These are phyloP conservation scores for Leishmania martiniquensis DNA, from an alignment of 208 protist species.

Conservation along the genomic window DNA sequence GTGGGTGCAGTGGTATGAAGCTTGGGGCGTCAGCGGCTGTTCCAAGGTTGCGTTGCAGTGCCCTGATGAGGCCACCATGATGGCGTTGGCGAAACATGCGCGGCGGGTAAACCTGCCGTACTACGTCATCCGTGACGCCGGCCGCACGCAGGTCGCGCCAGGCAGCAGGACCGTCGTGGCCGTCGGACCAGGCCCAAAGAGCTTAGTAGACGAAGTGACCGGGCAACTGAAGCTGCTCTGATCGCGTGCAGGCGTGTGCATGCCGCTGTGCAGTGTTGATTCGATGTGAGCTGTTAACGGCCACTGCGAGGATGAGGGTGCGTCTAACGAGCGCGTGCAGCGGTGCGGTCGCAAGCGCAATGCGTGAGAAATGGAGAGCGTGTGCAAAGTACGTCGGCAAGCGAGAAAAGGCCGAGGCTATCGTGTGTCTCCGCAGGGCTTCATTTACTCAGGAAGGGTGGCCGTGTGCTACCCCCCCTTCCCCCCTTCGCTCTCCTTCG, in stretches of 20 bases:
- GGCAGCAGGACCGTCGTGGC: constrained; percentile 93
- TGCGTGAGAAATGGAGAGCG: background rate
- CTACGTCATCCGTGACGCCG: constrained; percentile 90
- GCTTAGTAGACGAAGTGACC: constrained; percentile 85
- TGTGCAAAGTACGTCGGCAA: background rate
- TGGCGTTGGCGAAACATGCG: constrained; percentile 52
- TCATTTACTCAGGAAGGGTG: background rate
- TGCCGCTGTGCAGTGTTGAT: background rate
- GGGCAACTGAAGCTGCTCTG: constrained; percentile 91
- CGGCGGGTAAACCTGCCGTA: constrained; percentile 51
- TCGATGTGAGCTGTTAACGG: background rate
- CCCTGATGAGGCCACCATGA: constrained; percentile 69
- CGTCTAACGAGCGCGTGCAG: background rate
- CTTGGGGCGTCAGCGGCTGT: constrained; percentile 67
- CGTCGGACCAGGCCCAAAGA: constrained; percentile 81
- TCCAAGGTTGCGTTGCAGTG: constrained; percentile 88
- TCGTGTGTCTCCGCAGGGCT: background rate
- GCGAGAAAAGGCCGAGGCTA: background rate
- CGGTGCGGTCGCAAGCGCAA: background rate
- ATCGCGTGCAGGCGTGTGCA: background rate
- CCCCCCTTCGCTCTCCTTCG: background rate
- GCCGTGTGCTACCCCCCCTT: background rate
- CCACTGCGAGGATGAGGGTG: background rate
- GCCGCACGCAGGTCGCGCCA: constrained; percentile 93
- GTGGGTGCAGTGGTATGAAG: constrained; percentile 75